Evolutionary conservation across 495 filamentous ascomycete genomes (phyloP), one percentile per base, ranked within the genome.

Genomic region (Aspergillus cavernicola): DNA sequence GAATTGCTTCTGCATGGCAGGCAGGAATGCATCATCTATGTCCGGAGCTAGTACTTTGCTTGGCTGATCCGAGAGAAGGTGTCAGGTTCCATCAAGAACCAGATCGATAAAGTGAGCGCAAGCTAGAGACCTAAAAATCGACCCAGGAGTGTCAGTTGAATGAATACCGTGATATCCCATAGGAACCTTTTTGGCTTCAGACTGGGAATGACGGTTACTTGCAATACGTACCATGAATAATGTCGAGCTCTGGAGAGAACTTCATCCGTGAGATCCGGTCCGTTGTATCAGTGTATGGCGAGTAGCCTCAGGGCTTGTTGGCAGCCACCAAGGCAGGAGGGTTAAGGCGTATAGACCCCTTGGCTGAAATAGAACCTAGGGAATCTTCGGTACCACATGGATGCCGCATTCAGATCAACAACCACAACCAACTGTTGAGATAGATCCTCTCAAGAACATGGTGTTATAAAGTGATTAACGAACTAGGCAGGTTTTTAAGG

Each of bases 61-160:
- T 41, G 16, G n/a, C 10, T 39, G 33, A 6, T 38, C 33, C 13
- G 31, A n/a, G 8, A 22, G 18, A 38, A 38, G n/a, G 20, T 6
- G 20, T n/a, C 15, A 24, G 3, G 33, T 16, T 20, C 24, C 29
- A 12, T 24, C 31, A 47, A 11, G 23, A 22, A 23, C 6, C 10
- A 33, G 18, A 6, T 15, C 4, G 33, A 26, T 37, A 37, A 15
- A 12, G 9, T 50, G 13, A 7, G 7, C 26, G 9, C 24, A 23
- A 33, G 49, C 26, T 43, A 52, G 22, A 16, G 19, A 24, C 36
- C 33, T 33, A 9, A 37, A 28, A 15, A 13, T 16, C 29, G 24
- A 15, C 24, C 29, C n/a, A 42, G 52, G 24, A 47, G 32, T 28
- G 50, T 44, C 50, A 52, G 50, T 52, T 26, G 20, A 52, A 36